phyloP scores from a whole-genome alignment of 2,329 filamentous ascomycete genomes.

The Orbilia brochopaga region DNA sequence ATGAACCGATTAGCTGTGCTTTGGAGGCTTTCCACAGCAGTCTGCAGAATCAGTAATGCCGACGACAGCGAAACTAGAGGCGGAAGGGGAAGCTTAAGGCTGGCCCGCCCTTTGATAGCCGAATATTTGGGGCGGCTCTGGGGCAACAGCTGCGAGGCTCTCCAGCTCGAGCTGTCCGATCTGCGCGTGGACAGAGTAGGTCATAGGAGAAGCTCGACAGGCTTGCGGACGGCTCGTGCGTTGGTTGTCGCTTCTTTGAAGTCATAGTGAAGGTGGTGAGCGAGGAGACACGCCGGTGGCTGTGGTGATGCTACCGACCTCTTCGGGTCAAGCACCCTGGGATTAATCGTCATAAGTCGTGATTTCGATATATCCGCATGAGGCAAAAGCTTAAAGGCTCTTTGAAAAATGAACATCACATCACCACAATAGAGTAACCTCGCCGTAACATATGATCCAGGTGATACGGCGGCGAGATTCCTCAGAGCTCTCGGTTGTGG shows the following conservation, averaged over 20 bases:
- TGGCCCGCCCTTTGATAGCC: background rate
- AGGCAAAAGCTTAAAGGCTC: slow-evolving; percentile 13
- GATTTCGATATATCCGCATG: background rate
- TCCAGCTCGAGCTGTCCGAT: too few relatives aligned
- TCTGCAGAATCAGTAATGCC: background rate
- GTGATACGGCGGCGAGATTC: slow-evolving; percentile 42
- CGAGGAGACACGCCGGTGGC: background rate
- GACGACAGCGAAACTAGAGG: too few relatives aligned
- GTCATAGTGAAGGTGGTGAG: background rate
- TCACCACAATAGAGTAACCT: slow-evolving; percentile 15
- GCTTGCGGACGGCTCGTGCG: background rate
- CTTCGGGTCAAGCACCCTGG: background rate
- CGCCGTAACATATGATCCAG: slow-evolving; percentile 21
- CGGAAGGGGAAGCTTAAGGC: background rate
- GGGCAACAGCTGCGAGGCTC: background rate
- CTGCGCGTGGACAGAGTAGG: too few relatives aligned
- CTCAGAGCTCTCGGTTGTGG: slow-evolving; percentile 30
- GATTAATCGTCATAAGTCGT: background rate
- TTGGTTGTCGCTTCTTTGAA: background rate
- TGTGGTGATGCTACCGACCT: background rate
- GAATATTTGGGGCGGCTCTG: background rate
- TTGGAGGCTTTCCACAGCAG: slow-evolving; percentile 21
- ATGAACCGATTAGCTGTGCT: slow-evolving; percentile 43
- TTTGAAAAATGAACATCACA: slow-evolving; percentile 7
- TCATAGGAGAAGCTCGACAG: too few relatives aligned